A percentile compares a stretch with the other conserved stretches of the same genome.
These are phyloP conservation scores for Pezicula carpinea DNA, from an alignment of 2,329 filamentous ascomycete species.

Conservation along the genomic window DNA sequence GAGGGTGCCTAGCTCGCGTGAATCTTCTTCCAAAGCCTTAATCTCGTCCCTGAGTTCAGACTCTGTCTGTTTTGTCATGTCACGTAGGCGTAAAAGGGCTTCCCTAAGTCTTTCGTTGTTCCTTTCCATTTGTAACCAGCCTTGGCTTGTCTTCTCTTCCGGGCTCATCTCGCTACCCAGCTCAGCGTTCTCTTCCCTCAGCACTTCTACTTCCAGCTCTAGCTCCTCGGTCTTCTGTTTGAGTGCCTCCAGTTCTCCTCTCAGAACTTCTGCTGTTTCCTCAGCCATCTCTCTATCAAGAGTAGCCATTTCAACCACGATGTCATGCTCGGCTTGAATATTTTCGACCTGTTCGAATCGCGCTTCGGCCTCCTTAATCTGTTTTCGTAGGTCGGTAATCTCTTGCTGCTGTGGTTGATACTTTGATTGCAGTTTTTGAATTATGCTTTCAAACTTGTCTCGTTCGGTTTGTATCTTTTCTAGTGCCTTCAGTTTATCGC, in stretches of 20 bases:
- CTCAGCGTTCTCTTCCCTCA: constrained; percentile 83
- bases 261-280: constrained; percentile 79
- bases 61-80: constrained; percentile 83
- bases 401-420: constrained; percentile 83
- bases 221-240: constrained; percentile 77
- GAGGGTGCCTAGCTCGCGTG: constrained; percentile 60
- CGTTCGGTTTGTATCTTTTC: constrained; percentile 72
- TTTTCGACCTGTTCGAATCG: constrained; percentile 66
- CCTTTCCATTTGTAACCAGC: constrained; percentile 87
- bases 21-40: constrained; percentile 66
- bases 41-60: constrained; percentile 73
- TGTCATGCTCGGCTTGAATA: constrained; percentile 79
- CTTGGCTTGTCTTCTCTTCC: constrained; percentile 80
- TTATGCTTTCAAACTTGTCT: constrained; percentile 76
- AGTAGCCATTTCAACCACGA: constrained; percentile 77
- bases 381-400: constrained; percentile 67
- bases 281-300: constrained; percentile 96
- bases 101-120: constrained; percentile 85
- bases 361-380: constrained; percentile 70
- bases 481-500: constrained; percentile 75
- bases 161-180: constrained; percentile 79
- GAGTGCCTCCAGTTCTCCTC: constrained; percentile 72
- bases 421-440: constrained; percentile 86
- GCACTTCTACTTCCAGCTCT: constrained; percentile 80
- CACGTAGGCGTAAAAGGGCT: constrained; percentile 76